Conservation (phyloP, 306 rosid genomes). For the Fagus sylvatica region DNA sequence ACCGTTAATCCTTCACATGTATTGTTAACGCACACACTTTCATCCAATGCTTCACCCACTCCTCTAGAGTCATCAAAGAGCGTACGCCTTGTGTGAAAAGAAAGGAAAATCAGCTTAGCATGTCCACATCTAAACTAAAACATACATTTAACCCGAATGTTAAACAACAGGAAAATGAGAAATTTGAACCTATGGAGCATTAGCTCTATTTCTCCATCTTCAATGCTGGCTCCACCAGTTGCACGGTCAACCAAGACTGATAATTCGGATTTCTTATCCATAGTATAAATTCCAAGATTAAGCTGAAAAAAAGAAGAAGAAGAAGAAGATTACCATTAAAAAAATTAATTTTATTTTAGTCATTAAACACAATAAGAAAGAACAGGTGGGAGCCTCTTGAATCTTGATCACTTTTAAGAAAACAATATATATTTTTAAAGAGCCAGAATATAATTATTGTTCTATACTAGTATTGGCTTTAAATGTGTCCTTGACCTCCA, state of each 20-base stretch:
- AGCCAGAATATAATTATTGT: background rate
- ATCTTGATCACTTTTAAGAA: background rate
- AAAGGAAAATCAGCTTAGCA: slow-evolving; percentile 11
- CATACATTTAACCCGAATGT: slow-evolving; percentile 1
- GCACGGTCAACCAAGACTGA: slow-evolving; percentile 92
- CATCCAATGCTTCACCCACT: slow-evolving; percentile 82
- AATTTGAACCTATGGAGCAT: slow-evolving; percentile 82
- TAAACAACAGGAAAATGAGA: background rate
- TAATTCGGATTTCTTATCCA: slow-evolving; percentile 69
- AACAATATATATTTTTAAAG: background rate
- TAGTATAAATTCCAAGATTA: slow-evolving; percentile 76
- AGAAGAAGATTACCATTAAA: slow-evolving; percentile 1
- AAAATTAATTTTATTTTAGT: background rate
- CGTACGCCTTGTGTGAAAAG: slow-evolving; percentile 54
- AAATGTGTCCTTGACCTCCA: background rate
- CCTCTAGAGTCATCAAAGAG: slow-evolving; percentile 64
- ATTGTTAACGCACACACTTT: slow-evolving; percentile 48
- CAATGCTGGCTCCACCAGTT: slow-evolving; percentile 77
- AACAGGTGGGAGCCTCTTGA: background rate
- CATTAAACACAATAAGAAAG: background rate
- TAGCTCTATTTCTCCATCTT: slow-evolving; percentile 80
- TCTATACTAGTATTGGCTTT: background rate
- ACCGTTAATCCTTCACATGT: slow-evolving; percentile 58
- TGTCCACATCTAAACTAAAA: background rate
- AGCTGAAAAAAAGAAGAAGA: slow-evolving; percentile 43